A percentile compares a stretch with the other conserved stretches of the same genome.
phyloP scores from a whole-genome alignment of 108 stramenopile genomes.

The Nannochloropsis gaditana region DNA sequence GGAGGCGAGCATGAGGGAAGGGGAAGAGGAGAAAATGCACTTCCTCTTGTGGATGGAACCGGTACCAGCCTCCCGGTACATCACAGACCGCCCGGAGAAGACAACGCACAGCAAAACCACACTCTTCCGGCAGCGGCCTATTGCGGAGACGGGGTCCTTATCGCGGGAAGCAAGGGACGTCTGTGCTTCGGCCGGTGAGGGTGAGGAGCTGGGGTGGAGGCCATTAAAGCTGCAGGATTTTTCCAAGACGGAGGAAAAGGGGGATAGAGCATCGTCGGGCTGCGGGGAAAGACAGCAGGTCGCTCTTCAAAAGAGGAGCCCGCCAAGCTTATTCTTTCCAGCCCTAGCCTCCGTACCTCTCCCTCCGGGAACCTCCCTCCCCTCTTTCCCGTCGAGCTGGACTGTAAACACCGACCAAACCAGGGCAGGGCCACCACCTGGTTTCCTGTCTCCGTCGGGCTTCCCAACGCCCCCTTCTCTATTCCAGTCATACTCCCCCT shows the following conservation, averaged over 20 bases:
- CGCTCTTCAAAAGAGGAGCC: no score
- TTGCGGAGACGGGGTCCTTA: neutral
- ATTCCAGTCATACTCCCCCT: neutral
- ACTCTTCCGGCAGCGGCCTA: neutral
- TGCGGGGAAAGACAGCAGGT: no score
- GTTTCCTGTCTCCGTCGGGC: neutral
- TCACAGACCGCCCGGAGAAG: constrained; percentile 7
- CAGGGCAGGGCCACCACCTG: neutral
- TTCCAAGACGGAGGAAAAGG: no score
- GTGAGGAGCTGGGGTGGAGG: no score
- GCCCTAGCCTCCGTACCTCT: neutral
- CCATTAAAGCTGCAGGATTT: no score
- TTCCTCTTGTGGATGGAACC: neutral
- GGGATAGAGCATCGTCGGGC: no score
- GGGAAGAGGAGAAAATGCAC: neutral
- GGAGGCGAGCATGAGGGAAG: neutral
- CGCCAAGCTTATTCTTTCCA: no score
- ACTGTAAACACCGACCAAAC: neutral
- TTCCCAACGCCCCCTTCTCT: neutral
- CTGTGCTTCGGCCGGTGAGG: no score
- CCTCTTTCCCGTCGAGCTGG: neutral
- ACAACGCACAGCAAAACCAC: neutral
- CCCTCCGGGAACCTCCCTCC: neutral
- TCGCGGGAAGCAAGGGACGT: no score
- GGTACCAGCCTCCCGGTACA: neutral